A percentile compares a stretch with the other conserved stretches of the same genome.
These are phyloP conservation scores for Colletotrichum sublineola DNA, from an alignment of 2,329 filamentous ascomycete species.

Conservation along the genomic window DNA sequence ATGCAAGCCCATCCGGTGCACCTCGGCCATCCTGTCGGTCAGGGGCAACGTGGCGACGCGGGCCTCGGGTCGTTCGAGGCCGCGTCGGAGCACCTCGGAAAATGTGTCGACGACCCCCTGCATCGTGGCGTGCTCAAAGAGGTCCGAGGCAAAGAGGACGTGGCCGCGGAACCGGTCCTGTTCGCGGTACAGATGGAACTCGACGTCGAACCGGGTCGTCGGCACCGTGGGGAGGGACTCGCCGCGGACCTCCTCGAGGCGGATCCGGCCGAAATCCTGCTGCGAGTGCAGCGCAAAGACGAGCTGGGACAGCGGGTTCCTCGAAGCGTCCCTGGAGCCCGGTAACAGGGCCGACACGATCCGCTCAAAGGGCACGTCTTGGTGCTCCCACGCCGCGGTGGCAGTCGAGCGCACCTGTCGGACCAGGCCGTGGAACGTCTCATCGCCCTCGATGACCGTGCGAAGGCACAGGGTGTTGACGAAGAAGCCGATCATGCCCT, in stretches of 20 bases:
- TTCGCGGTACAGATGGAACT: constrained; percentile 12
- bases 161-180: constrained; percentile 1
- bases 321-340: neutral
- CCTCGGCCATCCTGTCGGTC: neutral
- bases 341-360: constrained; percentile 10
- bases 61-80: neutral
- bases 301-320: constrained; percentile 13
- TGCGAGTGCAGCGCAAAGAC: constrained; percentile 14
- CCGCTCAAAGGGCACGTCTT: constrained; percentile 13
- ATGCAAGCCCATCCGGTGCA: constrained; percentile 4
- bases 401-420: neutral
- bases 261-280: constrained; percentile 8
- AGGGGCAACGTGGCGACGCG: neutral
- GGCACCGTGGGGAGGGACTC: neutral
- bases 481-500: constrained; percentile 13
- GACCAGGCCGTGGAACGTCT: constrained; percentile 3
- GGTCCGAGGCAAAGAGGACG: constrained; percentile 3
- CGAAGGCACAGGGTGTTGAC: constrained; percentile 16
- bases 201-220: constrained; percentile 1
- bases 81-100: constrained; percentile 9
- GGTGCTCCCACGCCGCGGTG: constrained; percentile 11
- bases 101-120: neutral
- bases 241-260: neutral
- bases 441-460: neutral
- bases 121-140: constrained; percentile 1